phyloP scores from a whole-genome alignment of 352 stramenopile species.

The Pythium aristosporum region DNA sequence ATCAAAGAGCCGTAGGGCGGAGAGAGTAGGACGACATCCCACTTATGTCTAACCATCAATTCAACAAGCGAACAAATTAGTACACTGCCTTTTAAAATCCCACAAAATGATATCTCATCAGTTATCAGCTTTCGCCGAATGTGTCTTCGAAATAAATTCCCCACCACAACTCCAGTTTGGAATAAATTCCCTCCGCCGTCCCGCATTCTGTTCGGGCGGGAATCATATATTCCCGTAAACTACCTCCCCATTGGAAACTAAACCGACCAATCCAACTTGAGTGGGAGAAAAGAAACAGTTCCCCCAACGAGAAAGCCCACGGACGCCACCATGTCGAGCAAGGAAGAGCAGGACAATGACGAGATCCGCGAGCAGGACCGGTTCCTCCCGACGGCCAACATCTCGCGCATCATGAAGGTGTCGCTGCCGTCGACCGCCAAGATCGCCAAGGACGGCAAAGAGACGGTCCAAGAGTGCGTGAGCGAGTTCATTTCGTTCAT shows the following conservation, averaged over 20 bases:
- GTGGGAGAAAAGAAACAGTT: no score
- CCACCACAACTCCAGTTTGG: neutral
- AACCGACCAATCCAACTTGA: slow-evolving; percentile 19
- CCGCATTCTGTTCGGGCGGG: slow-evolving; percentile 8
- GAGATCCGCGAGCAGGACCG: slow-evolving; percentile 96
- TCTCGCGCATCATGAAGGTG: slow-evolving; percentile 99
- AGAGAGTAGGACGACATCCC: no score
- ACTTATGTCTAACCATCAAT: no score
- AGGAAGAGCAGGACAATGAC: slow-evolving; percentile 86
- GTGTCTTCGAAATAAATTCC: slow-evolving; percentile 1
- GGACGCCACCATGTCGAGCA: slow-evolving; percentile 54
- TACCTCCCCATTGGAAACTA: slow-evolving; percentile 8
- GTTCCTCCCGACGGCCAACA: slow-evolving; percentile 99
- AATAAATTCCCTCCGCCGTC: neutral
- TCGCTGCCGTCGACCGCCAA: slow-evolving; percentile 97
- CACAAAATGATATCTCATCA: slow-evolving; percentile 1
- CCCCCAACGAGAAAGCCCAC: neutral
- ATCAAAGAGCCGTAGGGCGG: no score
- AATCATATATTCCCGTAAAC: slow-evolving; percentile 15
- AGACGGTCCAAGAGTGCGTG: slow-evolving; percentile 99
- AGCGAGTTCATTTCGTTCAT: slow-evolving; percentile 99
- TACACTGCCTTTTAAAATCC: no score
- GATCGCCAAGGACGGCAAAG: slow-evolving; percentile 99
- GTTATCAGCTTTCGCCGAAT: neutral
- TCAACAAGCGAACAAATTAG: no score